These are phyloP conservation scores for Begonia peltatifolia DNA, from an alignment of 306 rosid species.

Conservation along the genomic window DNA sequence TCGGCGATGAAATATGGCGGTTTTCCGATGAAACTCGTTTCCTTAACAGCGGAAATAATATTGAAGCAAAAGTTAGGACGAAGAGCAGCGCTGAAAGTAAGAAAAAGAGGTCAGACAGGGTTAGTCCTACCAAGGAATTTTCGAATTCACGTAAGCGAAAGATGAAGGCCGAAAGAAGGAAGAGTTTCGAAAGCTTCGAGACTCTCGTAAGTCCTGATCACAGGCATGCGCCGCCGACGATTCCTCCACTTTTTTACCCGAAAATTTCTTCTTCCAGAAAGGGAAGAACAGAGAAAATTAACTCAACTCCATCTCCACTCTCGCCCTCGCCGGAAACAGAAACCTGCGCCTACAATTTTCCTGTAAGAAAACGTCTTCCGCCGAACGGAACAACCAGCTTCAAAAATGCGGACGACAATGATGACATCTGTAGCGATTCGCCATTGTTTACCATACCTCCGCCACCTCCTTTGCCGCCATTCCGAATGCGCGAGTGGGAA, in stretches of 20 bases:
- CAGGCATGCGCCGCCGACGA: conserved; percentile 13
- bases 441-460: conserved; percentile 50
- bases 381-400: conserved; percentile 17
- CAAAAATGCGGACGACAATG: conserved; percentile 14
- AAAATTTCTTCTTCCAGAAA: conserved; percentile 37
- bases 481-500: conserved; percentile 40
- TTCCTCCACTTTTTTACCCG: conserved; percentile 31
- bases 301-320: conserved; percentile 5
- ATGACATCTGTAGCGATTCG: conserved; percentile 32
- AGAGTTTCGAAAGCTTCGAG: conserved; percentile 43
- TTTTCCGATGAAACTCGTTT: conserved; percentile 52
- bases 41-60: background rate
- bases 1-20: conserved; percentile 42
- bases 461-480: conserved; percentile 59
- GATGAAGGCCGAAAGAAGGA: conserved; percentile 53
- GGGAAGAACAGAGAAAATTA: conserved; percentile 25
- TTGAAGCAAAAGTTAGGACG: too few relatives aligned
- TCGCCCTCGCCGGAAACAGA: conserved; percentile 18
- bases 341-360: background rate
- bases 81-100: conserved; percentile 23
- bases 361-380: too few relatives aligned
- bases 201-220: conserved; percentile 18
- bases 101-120: conserved; percentile 20
- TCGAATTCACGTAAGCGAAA: conserved; percentile 28
- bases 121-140: conserved; percentile 40